Evolutionary conservation across 2,329 filamentous ascomycete species (phyloP).

Genomic region (Aspergillus nomiae): DNA sequence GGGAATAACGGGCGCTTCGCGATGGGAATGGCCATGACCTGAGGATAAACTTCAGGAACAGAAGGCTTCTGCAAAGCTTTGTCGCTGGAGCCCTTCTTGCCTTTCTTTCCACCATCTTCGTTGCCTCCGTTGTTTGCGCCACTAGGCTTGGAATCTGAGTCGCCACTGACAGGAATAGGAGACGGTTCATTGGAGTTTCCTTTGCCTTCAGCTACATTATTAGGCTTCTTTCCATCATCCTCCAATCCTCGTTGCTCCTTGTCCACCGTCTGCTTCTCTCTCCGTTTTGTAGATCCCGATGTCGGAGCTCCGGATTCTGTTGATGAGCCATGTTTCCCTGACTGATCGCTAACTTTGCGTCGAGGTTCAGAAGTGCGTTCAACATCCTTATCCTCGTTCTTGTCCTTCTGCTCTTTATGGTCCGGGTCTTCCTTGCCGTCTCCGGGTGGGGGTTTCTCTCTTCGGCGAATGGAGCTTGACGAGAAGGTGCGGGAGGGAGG

Average conservation of each 20-base stretch:
- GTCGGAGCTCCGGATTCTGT: conserved; percentile 36
- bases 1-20: conserved; percentile 91
- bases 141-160: conserved; percentile 52
- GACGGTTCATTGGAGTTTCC: conserved; percentile 51
- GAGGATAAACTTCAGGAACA: conserved; percentile 93
- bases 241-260: conserved; percentile 40
- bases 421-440: conserved; percentile 35
- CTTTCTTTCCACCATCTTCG: conserved; percentile 69
- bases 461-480: conserved; percentile 52
- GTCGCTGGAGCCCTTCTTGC: conserved; percentile 68
- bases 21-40: conserved; percentile 96
- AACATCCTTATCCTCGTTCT: conserved; percentile 39
- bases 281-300: conserved; percentile 42
- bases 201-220: conserved; percentile 45
- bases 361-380: conserved; percentile 48
- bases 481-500: conserved; percentile 45
- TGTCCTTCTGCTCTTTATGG: conserved; percentile 29
- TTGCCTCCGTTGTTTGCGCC: conserved; percentile 56
- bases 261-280: conserved; percentile 39
- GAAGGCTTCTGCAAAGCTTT: conserved; percentile 81
- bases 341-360: conserved; percentile 43
- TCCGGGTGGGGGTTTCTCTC: conserved; percentile 57
- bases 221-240: conserved; percentile 46
- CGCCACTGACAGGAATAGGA: conserved; percentile 41
- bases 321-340: conserved; percentile 29